Conservation (phyloP, 306 rosid genomes). For the Mimosa bimucronata region DNA sequence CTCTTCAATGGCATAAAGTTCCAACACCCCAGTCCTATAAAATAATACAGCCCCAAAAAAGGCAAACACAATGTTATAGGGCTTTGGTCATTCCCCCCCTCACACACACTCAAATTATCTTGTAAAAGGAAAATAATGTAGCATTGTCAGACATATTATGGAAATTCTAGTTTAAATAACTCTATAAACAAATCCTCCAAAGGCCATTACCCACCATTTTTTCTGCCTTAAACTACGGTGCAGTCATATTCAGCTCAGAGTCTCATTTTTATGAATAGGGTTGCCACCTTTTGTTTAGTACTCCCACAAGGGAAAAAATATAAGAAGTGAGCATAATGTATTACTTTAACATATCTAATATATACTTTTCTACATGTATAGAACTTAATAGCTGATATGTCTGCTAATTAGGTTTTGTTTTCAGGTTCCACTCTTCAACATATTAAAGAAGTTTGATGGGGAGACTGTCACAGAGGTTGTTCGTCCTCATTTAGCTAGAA, state of each 20-base stretch:
- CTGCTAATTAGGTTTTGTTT: slow-evolving; percentile 38
- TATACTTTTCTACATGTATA: too few species aligned
- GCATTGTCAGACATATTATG: background rate
- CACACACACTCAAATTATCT: background rate
- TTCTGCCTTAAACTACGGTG: background rate
- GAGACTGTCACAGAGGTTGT: slow-evolving; percentile 92
- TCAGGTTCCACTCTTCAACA: slow-evolving; percentile 95
- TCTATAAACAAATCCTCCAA: background rate
- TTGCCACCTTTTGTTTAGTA: background rate
- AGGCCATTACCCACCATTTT: background rate
- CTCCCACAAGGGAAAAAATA: too few species aligned
- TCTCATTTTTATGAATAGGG: slow-evolving; percentile 1
- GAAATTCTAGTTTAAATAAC: background rate
- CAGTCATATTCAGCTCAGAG: background rate
- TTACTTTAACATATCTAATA: slow-evolving; percentile 2
- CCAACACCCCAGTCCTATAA: background rate
- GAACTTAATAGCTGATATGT: background rate
- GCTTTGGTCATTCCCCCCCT: background rate
- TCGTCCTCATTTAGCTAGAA: slow-evolving; percentile 90
- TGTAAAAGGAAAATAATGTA: background rate
- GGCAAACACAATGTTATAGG: background rate
- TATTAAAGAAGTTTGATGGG: slow-evolving; percentile 94
- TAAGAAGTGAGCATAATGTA: background rate
- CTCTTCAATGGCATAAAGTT: background rate
- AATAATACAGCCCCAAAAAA: background rate